These are phyloP conservation scores for Dictyostelium brefeldianum DNA, from an alignment of 78 protist genomes.

Conservation along the genomic window DNA sequence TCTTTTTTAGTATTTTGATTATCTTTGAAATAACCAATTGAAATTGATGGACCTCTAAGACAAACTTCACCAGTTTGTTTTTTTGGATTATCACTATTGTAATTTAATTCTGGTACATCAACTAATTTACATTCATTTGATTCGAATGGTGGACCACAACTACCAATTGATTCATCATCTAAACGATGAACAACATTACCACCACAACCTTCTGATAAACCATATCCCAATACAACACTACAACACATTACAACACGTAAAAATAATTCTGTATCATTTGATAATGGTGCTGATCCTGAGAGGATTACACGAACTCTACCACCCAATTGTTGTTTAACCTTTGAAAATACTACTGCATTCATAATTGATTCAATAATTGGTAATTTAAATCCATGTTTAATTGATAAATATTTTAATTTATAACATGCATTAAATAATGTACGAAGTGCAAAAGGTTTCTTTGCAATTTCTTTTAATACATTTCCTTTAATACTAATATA, in stretches of 20 bases:
- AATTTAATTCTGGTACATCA: constrained; percentile 92
- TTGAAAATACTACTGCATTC: constrained; percentile 75
- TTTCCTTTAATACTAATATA: constrained; percentile 44
- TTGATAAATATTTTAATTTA: constrained; percentile 12
- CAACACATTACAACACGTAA: constrained; percentile 50
- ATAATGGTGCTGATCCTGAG: constrained; percentile 95
- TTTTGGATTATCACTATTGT: constrained; percentile 15
- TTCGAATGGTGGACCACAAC: constrained; percentile 68
- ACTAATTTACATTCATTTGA: constrained; percentile 85
- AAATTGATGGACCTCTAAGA: constrained; percentile 94
- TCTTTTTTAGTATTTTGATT: constrained; percentile 87
- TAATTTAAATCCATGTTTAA: constrained; percentile 48
- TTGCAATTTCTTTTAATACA: constrained; percentile 45
- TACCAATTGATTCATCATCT: constrained; percentile 53
- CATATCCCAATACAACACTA: constrained; percentile 86
- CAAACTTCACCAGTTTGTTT: constrained; percentile 93
- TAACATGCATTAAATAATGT: constrained; percentile 6
- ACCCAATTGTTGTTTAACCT: constrained; percentile 87
- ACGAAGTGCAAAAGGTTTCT: neutral
- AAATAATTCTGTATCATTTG: constrained; percentile 81
- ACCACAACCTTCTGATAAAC: constrained; percentile 94
- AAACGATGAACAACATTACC: constrained; percentile 64
- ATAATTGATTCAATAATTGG: constrained; percentile 5
- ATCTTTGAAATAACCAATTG: constrained; percentile 92
- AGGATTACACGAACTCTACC: constrained; percentile 90